Evolutionary conservation across 2,329 filamentous ascomycete species (phyloP).

Genomic region (Rachicladosporium sp.): DNA sequence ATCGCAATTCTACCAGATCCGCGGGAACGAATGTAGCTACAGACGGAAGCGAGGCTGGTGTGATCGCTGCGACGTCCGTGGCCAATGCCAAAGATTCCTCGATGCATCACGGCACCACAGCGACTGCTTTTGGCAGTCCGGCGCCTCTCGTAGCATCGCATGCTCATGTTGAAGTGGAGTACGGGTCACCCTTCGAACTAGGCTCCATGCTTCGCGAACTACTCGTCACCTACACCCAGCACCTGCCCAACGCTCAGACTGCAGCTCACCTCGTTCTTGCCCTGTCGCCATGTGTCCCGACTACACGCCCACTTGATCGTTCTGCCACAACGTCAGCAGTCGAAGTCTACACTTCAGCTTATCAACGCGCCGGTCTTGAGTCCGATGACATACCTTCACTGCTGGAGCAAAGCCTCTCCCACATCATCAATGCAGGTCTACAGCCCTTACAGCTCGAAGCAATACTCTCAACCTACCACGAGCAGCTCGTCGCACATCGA

Average conservation of each 20-base stretch:
- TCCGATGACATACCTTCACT: conserved; percentile 24
- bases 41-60: too few relatives aligned
- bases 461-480: conserved; percentile 46
- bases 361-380: conserved; percentile 25
- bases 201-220: conserved; percentile 31
- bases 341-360: conserved; percentile 28
- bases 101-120: too few relatives aligned
- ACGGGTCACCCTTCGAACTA: conserved; percentile 25
- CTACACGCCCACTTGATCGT: conserved; percentile 24
- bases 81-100: too few relatives aligned
- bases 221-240: conserved; percentile 29
- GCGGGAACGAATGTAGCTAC: too few relatives aligned
- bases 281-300: conserved; percentile 33
- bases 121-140: not conserved
- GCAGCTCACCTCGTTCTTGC: conserved; percentile 35
- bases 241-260: conserved; percentile 34
- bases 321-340: conserved; percentile 23
- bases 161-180: conserved; percentile 15
- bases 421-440: conserved; percentile 31
- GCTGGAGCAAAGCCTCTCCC: conserved; percentile 15
- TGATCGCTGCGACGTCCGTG: too few relatives aligned
- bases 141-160: conserved; percentile 1
- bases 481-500: conserved; percentile 36
- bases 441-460: conserved; percentile 41
- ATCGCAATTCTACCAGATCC: too few relatives aligned